phyloP scores from a whole-genome alignment of 192 early-diverging fungal species.

The Backusella tarrabulga region DNA sequence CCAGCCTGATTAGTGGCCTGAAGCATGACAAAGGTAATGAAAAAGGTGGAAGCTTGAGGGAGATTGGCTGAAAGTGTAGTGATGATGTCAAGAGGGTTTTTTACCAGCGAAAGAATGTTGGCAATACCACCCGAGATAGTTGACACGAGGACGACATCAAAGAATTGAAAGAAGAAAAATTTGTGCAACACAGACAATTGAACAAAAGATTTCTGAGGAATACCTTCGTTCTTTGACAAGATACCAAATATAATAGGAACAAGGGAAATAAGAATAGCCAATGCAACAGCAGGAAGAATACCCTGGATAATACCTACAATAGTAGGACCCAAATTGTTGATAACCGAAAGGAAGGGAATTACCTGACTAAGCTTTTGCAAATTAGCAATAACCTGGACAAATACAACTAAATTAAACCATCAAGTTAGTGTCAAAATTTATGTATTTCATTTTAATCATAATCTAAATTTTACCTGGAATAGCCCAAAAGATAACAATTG shows the following conservation, averaged over 20 bases:
- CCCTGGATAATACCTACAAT: conserved; percentile 63
- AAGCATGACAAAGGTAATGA: conserved; percentile 83
- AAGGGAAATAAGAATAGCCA: conserved; percentile 67
- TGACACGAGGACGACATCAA: conserved; percentile 79
- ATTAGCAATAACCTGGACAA: conserved; percentile 52
- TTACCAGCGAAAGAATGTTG: conserved; percentile 42
- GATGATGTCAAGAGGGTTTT: conserved; percentile 48
- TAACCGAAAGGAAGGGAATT: conserved; percentile 49
- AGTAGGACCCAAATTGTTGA: conserved; percentile 36
- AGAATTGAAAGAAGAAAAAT: conserved; percentile 77
- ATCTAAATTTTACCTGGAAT: conserved; percentile 46
- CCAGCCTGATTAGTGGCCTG: conserved; percentile 65
- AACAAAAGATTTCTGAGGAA: conserved; percentile 54
- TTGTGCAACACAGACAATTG: conserved; percentile 63
- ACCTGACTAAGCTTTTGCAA: conserved; percentile 48
- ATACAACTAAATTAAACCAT: conserved; percentile 43
- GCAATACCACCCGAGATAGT: conserved; percentile 69
- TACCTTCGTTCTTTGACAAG: conserved; percentile 61
- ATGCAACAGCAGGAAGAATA: conserved; percentile 69
- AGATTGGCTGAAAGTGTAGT: conserved; percentile 56
- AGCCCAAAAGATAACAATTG: conserved; percentile 74
- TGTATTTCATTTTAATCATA: background rate
- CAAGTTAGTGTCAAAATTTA: background rate
- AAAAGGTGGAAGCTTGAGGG: conserved; percentile 77
- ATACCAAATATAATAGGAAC: conserved; percentile 66